These are phyloP conservation scores for Teratosphaeria gauchensis DNA, from an alignment of 2,329 filamentous ascomycete species.

Conservation along the genomic window DNA sequence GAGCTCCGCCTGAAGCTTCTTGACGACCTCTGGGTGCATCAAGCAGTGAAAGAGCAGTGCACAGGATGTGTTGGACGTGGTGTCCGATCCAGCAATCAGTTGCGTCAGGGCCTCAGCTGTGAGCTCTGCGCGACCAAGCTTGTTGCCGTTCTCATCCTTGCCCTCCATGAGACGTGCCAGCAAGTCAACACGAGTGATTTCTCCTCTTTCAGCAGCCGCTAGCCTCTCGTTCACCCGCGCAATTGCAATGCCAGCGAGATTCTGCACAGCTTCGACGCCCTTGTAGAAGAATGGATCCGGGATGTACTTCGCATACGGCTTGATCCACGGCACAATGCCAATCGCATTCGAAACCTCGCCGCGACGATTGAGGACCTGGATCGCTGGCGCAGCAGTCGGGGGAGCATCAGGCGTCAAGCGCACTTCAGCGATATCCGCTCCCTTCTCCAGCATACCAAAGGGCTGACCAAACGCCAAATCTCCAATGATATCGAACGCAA, in stretches of 20 bases:
- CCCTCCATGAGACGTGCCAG: slow-evolving; percentile 78
- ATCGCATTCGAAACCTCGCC: slow-evolving; percentile 74
- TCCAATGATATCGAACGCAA: slow-evolving; percentile 73
- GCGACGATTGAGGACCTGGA: slow-evolving; percentile 79
- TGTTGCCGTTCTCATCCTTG: slow-evolving; percentile 67
- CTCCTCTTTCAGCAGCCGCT: slow-evolving; percentile 48
- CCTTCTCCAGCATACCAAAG: slow-evolving; percentile 73
- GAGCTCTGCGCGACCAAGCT: slow-evolving; percentile 66
- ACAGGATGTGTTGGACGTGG: slow-evolving; percentile 70
- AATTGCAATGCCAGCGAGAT: slow-evolving; percentile 79
- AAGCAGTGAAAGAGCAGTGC: slow-evolving; percentile 71
- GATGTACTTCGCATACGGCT: slow-evolving; percentile 69
- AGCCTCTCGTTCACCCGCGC: slow-evolving; percentile 68
- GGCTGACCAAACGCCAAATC: slow-evolving; percentile 48
- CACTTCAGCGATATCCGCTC: slow-evolving; percentile 36
- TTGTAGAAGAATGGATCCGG: slow-evolving; percentile 33
- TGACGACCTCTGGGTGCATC: slow-evolving; percentile 58
- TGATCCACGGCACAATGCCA: slow-evolving; percentile 63
- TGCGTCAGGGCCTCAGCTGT: slow-evolving; percentile 85
- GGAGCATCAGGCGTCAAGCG: slow-evolving; percentile 19
- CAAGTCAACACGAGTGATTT: slow-evolving; percentile 62
- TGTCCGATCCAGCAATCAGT: slow-evolving; percentile 71
- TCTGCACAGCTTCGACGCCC: slow-evolving; percentile 43
- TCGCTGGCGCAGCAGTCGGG: slow-evolving; percentile 42
- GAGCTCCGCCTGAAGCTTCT: slow-evolving; percentile 65